Evolutionary conservation across 1,284 basidiomycete genomes (phyloP).

Genomic region (Puccinia hordei): DNA sequence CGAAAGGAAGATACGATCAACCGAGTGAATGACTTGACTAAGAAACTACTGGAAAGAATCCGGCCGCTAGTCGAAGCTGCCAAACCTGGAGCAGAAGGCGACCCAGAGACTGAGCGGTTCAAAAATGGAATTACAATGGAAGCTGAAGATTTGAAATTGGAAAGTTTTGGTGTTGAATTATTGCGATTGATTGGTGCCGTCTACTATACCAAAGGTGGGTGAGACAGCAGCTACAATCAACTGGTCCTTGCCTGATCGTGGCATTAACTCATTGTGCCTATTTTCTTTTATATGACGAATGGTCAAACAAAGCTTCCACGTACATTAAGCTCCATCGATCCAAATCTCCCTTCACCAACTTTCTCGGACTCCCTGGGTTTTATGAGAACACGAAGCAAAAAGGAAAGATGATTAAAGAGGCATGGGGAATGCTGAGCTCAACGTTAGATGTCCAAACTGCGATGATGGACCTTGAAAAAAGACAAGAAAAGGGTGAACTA

Average conservation of each 20-base stretch:
- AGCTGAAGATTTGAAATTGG: constrained; percentile 93
- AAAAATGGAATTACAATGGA: constrained; percentile 77
- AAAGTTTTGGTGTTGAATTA: constrained; percentile 96
- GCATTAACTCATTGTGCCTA: not conserved
- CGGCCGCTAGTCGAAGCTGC: constrained; percentile 86
- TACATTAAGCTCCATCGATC: constrained; percentile 71
- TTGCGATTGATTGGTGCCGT: constrained; percentile 58
- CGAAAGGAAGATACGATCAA: constrained; percentile 60
- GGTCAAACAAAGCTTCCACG: constrained; percentile 89
- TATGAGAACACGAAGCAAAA: constrained; percentile 94
- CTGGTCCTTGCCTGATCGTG: not conserved
- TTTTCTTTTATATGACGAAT: constrained; percentile 63
- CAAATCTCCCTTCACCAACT: constrained; percentile 68
- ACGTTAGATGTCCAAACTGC: constrained; percentile 66
- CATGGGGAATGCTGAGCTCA: constrained; percentile 88
- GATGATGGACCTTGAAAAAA: constrained; percentile 82
- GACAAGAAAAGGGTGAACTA: constrained; percentile 49
- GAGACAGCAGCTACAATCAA: not conserved
- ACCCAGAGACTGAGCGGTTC: constrained; percentile 61
- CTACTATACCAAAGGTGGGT: constrained; percentile 46
- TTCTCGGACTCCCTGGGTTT: constrained; percentile 83
- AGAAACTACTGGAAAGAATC: constrained; percentile 78
- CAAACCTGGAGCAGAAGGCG: constrained; percentile 57
- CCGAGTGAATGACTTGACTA: constrained; percentile 67
- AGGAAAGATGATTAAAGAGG: constrained; percentile 72